Percentiles rank a stretch among this genome's conserved stretches.
Evolutionary conservation across 2,329 filamentous ascomycete genomes (phyloP).

Genomic region (Phialophora chinensis): DNA sequence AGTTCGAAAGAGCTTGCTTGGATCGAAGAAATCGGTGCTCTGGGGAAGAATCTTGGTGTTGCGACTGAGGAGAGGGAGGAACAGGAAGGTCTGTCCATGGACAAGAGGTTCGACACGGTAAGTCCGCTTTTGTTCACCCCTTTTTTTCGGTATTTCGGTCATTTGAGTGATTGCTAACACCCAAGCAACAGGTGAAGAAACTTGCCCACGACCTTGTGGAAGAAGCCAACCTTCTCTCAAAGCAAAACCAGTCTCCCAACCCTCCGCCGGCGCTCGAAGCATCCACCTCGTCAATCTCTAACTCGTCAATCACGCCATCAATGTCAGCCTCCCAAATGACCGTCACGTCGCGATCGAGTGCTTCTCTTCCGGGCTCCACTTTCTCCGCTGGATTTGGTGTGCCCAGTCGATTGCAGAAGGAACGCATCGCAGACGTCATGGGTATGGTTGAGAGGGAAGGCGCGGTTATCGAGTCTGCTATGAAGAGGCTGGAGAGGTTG

Average conservation of each 20-base stretch:
- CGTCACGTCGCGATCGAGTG: conserved; percentile 40
- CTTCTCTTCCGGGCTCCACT: conserved; percentile 6
- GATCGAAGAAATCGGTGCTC: conserved; percentile 50
- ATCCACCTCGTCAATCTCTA: conserved; percentile 22
- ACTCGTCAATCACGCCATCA: conserved; percentile 23
- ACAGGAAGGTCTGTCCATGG: conserved; percentile 37
- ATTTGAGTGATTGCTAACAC: not conserved
- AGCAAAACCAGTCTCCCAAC: conserved; percentile 31
- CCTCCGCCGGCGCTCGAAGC: conserved; percentile 15
- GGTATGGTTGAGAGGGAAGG: conserved; percentile 57
- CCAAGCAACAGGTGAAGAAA: conserved; percentile 47
- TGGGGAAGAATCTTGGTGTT: conserved; percentile 47
- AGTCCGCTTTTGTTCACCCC: conserved; percentile 30
- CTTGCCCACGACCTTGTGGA: conserved; percentile 47
- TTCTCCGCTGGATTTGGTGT: conserved; percentile 22
- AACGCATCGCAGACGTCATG: conserved; percentile 56
- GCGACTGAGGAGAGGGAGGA: conserved; percentile 32
- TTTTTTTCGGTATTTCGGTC: not conserved
- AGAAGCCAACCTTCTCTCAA: conserved; percentile 46
- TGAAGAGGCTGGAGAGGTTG: conserved; percentile 36
- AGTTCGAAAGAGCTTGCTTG: conserved; percentile 55
- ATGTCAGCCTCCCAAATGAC: conserved; percentile 30
- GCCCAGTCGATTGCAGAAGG: conserved; percentile 48
- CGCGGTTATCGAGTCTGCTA: conserved; percentile 39
- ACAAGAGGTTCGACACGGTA: conserved; percentile 50